phyloP scores from a whole-genome alignment of 805 yeast genomes.

The Candida michaelii region DNA sequence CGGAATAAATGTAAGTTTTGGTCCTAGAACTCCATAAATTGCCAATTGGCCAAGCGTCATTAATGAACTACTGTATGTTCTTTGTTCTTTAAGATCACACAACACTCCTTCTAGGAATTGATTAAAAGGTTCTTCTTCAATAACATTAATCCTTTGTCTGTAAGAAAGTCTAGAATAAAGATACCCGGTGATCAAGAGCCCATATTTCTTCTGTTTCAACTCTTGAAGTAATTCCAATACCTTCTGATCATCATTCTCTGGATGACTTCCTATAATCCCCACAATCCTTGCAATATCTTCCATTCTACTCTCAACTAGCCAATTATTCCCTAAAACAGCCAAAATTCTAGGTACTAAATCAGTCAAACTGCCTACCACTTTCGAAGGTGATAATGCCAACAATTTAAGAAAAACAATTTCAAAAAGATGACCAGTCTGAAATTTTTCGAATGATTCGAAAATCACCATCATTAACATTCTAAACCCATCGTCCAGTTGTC shows the following conservation, averaged over 20 bases:
- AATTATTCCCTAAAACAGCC: conserved; percentile 21
- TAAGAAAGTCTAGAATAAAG: conserved; percentile 47
- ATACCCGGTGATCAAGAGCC: conserved; percentile 39
- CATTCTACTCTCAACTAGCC: conserved; percentile 22
- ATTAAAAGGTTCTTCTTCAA: conserved; percentile 15
- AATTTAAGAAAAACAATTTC: conserved; percentile 37
- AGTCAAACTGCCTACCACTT: conserved; percentile 22
- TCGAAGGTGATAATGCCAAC: conserved; percentile 31
- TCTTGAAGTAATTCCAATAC: conserved; percentile 10
- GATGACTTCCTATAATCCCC: conserved; percentile 52
- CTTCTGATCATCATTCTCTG: conserved; percentile 15
- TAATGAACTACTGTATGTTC: conserved; percentile 26
- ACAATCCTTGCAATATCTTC: conserved; percentile 42
- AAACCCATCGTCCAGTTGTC: conserved; percentile 14
- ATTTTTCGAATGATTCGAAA: conserved; percentile 33
- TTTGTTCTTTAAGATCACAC: conserved; percentile 18
- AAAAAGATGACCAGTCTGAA: conserved; percentile 23
- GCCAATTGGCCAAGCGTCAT: conserved; percentile 46
- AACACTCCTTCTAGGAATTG: conserved; percentile 15
- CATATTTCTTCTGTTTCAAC: conserved; percentile 18
- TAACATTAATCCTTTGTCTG: conserved; percentile 24
- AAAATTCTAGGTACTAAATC: conserved; percentile 22
- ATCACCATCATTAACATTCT: conserved; percentile 28
- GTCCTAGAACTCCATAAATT: conserved; percentile 47
- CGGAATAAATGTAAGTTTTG: conserved; percentile 16